Percentiles rank a stretch among this genome's conserved stretches.
These are phyloP conservation scores for Fusarium sterilihyphosum DNA, from an alignment of 2,329 filamentous ascomycete species.

Conservation along the genomic window DNA sequence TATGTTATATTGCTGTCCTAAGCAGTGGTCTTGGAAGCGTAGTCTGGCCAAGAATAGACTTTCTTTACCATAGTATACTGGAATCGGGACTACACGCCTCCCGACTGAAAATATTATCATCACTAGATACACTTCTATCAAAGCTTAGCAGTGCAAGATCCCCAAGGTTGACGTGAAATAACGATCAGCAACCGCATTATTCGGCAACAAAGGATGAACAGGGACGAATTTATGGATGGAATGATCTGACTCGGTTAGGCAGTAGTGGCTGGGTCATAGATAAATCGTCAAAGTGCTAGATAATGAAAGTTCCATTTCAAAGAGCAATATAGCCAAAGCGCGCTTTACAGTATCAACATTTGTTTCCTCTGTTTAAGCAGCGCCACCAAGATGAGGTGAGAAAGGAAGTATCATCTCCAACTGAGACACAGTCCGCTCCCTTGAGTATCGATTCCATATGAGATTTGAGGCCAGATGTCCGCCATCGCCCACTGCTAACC, in stretches of 20 bases:
- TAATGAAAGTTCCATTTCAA: background rate
- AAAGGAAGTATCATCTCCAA: background rate
- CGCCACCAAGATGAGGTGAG: no score
- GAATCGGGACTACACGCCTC: rapidly evolving
- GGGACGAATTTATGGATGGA: rapidly evolving
- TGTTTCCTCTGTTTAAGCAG: rapidly evolving
- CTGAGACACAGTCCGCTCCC: background rate
- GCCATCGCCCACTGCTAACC: rapidly evolving
- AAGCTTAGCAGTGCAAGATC: background rate
- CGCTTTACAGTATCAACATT: rapidly evolving
- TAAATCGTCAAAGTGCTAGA: background rate
- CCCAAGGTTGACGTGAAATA: rapidly evolving
- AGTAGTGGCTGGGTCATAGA: background rate
- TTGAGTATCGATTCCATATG: rapidly evolving
- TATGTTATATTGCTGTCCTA: background rate
- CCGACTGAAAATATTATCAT: background rate
- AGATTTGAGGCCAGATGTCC: no score
- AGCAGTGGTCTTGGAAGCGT: background rate
- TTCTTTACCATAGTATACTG: background rate
- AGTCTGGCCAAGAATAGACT: background rate
- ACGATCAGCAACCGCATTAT: rapidly evolving
- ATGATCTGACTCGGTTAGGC: rapidly evolving
- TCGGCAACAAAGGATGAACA: background rate
- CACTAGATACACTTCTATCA: background rate
- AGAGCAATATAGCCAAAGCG: background rate